A percentile compares a stretch with the other conserved stretches of the same genome.
These are phyloP conservation scores for Blastomyces gilchristii DNA, from an alignment of 2,329 filamentous ascomycete genomes.

Conservation along the genomic window DNA sequence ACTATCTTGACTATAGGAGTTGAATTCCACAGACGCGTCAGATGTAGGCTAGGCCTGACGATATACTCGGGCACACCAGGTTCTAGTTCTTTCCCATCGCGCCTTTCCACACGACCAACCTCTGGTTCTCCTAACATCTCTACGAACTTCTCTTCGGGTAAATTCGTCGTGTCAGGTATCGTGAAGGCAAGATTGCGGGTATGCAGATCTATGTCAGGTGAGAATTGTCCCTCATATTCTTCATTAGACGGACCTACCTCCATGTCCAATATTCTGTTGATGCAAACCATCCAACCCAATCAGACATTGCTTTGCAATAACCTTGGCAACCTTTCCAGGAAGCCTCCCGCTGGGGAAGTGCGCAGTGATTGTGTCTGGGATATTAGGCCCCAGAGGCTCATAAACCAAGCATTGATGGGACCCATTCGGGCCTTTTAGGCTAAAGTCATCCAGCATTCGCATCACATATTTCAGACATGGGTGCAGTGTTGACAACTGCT, in stretches of 20 bases:
- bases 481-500: slow-evolving; percentile 1
- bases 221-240: slow-evolving; percentile 11
- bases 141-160: slow-evolving; percentile 17
- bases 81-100: slow-evolving; percentile 18
- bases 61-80: slow-evolving; percentile 21
- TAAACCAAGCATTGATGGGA: slow-evolving; percentile 36
- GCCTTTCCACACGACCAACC: slow-evolving; percentile 18
- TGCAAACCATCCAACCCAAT: slow-evolving; percentile 32
- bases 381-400: slow-evolving; percentile 33
- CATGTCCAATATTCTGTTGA: slow-evolving; percentile 31
- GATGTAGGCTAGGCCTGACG: slow-evolving; percentile 16
- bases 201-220: slow-evolving; percentile 20
- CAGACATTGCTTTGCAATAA: slow-evolving; percentile 33
- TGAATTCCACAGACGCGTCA: slow-evolving; percentile 12
- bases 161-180: slow-evolving; percentile 12
- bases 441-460: slow-evolving; percentile 30
- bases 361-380: slow-evolving; percentile 29
- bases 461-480: slow-evolving; percentile 24
- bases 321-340: slow-evolving; percentile 33
- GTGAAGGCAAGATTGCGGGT: slow-evolving; percentile 23
- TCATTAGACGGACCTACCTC: slow-evolving; percentile 21
- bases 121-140: slow-evolving; percentile 21
- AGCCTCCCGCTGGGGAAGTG: slow-evolving; percentile 29
- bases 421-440: slow-evolving; percentile 36
- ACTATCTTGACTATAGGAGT: slow-evolving; percentile 24